Conservation (phyloP, 345 rosid species). For the Sisymbrium altissimum region DNA sequence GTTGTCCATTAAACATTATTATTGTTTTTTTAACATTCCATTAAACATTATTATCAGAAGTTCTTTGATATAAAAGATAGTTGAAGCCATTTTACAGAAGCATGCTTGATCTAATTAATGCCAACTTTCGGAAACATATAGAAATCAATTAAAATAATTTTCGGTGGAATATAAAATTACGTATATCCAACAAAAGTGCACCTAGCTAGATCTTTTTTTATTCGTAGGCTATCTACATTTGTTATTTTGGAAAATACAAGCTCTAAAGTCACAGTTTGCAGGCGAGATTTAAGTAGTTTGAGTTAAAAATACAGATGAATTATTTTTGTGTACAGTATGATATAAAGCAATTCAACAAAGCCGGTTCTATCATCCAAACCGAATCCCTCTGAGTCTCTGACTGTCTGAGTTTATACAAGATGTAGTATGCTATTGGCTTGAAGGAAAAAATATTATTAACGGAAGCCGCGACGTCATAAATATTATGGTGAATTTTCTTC, state of each 20-base stretch:
- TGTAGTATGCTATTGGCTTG: not conserved
- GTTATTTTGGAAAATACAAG: not conserved
- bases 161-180: conserved; percentile 13
- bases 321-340: not conserved
- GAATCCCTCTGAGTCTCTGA: not conserved
- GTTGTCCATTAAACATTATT: conserved; percentile 20
- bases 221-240: not conserved
- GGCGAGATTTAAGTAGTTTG: not conserved
- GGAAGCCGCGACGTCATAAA: not conserved
- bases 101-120: conserved; percentile 35
- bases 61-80: conserved; percentile 7
- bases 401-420: not conserved
- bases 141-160: not conserved
- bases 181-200: not conserved
- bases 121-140: conserved; percentile 22
- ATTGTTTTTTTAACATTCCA: not conserved
- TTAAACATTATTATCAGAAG: conserved; percentile 25
- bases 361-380: not conserved
- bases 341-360: not conserved
- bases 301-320: not conserved
- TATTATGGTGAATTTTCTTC: not conserved
- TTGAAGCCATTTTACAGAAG: conserved; percentile 16
- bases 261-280: not conserved
- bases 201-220: not conserved
- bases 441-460: not conserved